phyloP scores from a whole-genome alignment of 2,329 filamentous ascomycete species.

The Penicillium sp. region DNA sequence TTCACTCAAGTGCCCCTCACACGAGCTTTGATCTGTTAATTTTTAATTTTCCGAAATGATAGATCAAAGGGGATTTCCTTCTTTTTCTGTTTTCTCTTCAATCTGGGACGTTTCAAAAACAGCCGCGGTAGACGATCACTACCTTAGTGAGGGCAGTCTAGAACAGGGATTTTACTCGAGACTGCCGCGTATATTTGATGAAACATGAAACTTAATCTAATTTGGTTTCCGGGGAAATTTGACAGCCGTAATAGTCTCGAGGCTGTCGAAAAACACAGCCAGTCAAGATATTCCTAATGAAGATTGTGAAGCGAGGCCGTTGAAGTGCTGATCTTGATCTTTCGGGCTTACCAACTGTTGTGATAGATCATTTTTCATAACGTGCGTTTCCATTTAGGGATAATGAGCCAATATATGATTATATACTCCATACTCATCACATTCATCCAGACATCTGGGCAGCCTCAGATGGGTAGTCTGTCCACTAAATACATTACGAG shows the following conservation, averaged over 20 bases:
- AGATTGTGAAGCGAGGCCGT: not conserved
- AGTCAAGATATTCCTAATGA: not conserved
- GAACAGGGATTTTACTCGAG: not conserved
- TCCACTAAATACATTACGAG: not conserved
- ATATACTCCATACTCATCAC: slow-evolving; percentile 1
- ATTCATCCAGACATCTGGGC: not conserved
- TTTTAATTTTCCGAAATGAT: not conserved
- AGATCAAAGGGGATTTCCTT: not conserved
- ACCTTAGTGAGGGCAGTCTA: slow-evolving; percentile 1
- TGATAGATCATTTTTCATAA: not conserved
- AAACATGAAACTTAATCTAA: slow-evolving; percentile 6
- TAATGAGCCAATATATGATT: not conserved
- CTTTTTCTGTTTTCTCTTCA: not conserved
- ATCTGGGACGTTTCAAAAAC: slow-evolving; percentile 15
- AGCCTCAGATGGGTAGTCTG: not conserved
- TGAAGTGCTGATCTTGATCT: not conserved
- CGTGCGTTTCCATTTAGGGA: not conserved
- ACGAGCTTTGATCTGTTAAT: not conserved
- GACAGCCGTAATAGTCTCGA: not conserved
- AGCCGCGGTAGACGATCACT: slow-evolving; percentile 14
- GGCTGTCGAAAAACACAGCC: not conserved
- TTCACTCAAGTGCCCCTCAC: not conserved
- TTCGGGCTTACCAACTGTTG: not conserved
- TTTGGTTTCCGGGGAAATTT: slow-evolving; percentile 12
- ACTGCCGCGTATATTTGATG: too few relatives aligned